These are phyloP conservation scores for Myotisia sp. DNA, from an alignment of 2,329 filamentous ascomycete genomes.

Conservation along the genomic window DNA sequence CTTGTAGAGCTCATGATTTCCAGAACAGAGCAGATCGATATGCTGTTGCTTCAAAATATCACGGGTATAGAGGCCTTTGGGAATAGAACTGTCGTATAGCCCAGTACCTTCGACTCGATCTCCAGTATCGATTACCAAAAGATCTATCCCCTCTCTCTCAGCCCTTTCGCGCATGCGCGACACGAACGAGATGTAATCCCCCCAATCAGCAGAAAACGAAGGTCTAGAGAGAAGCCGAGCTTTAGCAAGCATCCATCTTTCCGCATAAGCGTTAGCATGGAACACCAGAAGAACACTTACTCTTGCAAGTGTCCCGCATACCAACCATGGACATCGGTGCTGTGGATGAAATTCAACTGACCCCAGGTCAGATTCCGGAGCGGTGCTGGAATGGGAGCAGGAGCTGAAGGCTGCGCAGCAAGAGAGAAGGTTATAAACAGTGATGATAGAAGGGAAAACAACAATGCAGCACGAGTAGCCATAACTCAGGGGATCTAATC, in stretches of 20 bases:
- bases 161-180: slow-evolving; percentile 65
- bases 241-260: background rate
- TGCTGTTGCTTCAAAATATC: slow-evolving; percentile 72
- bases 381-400: slow-evolving; percentile 61
- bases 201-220: slow-evolving; percentile 67
- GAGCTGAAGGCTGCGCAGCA: slow-evolving; percentile 63
- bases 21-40: slow-evolving; percentile 71
- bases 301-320: slow-evolving; percentile 85
- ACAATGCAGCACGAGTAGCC: too few relatives aligned
- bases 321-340: slow-evolving; percentile 94
- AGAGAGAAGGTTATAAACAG: too few relatives aligned
- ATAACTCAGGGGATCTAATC: too few relatives aligned
- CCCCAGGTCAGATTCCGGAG: slow-evolving; percentile 78
- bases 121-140: slow-evolving; percentile 90
- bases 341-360: slow-evolving; percentile 94
- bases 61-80: slow-evolving; percentile 78
- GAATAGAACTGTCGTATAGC: slow-evolving; percentile 75
- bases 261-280: background rate
- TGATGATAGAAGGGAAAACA: too few relatives aligned
- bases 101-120: slow-evolving; percentile 91
- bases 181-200: slow-evolving; percentile 90
- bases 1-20: slow-evolving; percentile 93
- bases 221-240: background rate
- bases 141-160: slow-evolving; percentile 62
- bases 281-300: slow-evolving; percentile 32